These are phyloP conservation scores for Proteromonas lacertae DNA, from an alignment of 352 stramenopile genomes.

Conservation along the genomic window DNA sequence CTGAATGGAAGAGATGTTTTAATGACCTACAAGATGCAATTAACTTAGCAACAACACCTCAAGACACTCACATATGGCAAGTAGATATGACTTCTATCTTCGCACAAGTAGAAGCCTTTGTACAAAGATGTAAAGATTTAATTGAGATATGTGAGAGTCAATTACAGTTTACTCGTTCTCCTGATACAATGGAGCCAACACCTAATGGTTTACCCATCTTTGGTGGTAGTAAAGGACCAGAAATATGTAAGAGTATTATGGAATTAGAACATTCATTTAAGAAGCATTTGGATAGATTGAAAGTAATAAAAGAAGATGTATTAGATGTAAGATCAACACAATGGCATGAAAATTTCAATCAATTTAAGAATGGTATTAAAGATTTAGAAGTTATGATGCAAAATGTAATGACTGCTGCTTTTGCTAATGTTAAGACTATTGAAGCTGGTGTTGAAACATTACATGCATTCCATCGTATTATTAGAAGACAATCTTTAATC, in stretches of 20 bases:
- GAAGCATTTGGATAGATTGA: constrained; percentile 38
- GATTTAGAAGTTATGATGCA: constrained; percentile 72
- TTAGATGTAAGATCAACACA: constrained; percentile 64
- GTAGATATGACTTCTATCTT: constrained; percentile 75
- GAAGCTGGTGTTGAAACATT: constrained; percentile 45
- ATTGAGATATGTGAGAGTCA: constrained; percentile 67
- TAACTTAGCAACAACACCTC: neutral
- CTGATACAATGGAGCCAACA: constrained; percentile 10
- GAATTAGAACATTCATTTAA: constrained; percentile 65
- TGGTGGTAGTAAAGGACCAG: constrained; percentile 44
- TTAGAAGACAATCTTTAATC: constrained; percentile 54
- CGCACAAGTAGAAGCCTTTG: constrained; percentile 69
- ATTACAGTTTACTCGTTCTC: constrained; percentile 62
- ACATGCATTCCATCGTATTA: constrained; percentile 54
- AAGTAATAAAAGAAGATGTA: constrained; percentile 56
- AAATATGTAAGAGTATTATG: constrained; percentile 32
- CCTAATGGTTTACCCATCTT: constrained; percentile 35
- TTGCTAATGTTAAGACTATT: constrained; percentile 53
- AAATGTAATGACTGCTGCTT: constrained; percentile 69
- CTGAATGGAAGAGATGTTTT: constrained; percentile 57
- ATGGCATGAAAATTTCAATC: constrained; percentile 73
- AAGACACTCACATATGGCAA: constrained; percentile 19
- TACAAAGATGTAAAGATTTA: constrained; percentile 62
- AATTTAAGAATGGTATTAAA: constrained; percentile 73
- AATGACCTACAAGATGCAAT: constrained; percentile 8